A percentile compares a stretch with the other conserved stretches of the same genome.
phyloP scores from a whole-genome alignment of 768 basidiomycete genomes.

The Rhodosporidiobolus odoratus region DNA sequence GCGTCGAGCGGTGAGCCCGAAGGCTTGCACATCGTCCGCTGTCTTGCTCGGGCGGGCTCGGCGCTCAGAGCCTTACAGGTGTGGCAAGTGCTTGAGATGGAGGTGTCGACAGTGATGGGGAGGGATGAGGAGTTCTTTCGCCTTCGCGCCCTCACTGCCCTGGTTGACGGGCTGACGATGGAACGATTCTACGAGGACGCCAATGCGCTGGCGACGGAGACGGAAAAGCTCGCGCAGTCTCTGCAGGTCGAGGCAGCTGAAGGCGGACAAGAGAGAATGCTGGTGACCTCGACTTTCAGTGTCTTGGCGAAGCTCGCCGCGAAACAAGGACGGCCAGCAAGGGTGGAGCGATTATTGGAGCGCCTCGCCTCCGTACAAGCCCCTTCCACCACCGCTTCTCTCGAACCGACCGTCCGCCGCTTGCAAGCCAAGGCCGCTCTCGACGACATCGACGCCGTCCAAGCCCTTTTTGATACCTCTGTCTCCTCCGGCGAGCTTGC shows the following conservation, averaged over 20 bases:
- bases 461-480: neutral
- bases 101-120: neutral
- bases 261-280: neutral
- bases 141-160: neutral
- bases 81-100: neutral
- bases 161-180: slow-evolving; percentile 24
- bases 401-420: slow-evolving; percentile 2
- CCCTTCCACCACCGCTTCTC: neutral
- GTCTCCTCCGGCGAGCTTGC: neutral
- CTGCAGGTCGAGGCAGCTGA: neutral
- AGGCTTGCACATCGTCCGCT: neutral
- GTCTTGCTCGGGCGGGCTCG: neutral
- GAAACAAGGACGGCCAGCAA: neutral
- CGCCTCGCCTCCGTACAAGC: neutral
- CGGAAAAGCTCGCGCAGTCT: neutral
- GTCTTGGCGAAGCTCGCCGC: slow-evolving; percentile 17
- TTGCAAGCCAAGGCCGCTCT: neutral
- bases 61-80: slow-evolving; percentile 7
- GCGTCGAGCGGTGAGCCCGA: too few relatives aligned
- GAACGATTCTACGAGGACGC: slow-evolving; percentile 21
- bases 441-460: neutral
- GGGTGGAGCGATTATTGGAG: neutral
- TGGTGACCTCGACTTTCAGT: neutral
- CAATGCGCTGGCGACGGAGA: neutral
- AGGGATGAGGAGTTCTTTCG: neutral